Percentiles rank a stretch among this genome's conserved stretches.
These are phyloP conservation scores for Myxozyma geophila DNA, from an alignment of 805 yeast species.

Conservation along the genomic window DNA sequence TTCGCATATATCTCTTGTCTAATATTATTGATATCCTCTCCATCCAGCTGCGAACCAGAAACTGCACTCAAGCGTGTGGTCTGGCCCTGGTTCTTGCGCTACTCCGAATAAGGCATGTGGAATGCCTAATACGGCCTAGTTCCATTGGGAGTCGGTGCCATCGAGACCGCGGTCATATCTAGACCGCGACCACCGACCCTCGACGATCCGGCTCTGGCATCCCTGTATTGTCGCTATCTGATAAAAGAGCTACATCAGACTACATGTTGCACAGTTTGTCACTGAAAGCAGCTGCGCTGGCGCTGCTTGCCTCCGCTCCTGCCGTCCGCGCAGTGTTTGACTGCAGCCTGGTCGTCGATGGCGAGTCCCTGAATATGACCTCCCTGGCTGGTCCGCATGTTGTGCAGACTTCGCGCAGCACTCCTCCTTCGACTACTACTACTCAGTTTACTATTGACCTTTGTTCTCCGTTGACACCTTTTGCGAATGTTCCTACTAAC, in stretches of 20 bases:
- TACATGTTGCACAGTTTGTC: background rate
- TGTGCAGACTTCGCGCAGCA: conserved; percentile 51
- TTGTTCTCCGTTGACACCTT: conserved; percentile 56
- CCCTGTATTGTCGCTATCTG: background rate
- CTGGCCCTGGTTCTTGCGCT: conserved; percentile 11
- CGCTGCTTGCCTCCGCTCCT: conserved; percentile 14
- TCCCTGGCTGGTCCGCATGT: conserved; percentile 56
- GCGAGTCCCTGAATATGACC: conserved; percentile 48
- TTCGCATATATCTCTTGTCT: too few species aligned
- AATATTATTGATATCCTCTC: too few species aligned
- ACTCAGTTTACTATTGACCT: conserved; percentile 72
- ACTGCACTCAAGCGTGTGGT: background rate
- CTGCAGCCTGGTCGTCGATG: conserved; percentile 41
- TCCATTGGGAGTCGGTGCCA: conserved; percentile 2
- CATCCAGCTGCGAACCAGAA: background rate
- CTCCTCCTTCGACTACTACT: conserved; percentile 79
- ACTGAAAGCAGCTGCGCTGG: conserved; percentile 11
- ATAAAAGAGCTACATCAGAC: background rate
- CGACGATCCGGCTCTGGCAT: background rate
- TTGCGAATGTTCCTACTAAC: conserved; percentile 40
- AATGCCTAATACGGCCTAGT: background rate
- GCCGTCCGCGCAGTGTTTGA: conserved; percentile 39
- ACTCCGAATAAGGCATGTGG: background rate
- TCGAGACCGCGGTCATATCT: background rate
- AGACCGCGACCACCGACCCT: background rate